Evolutionary conservation across 352 stramenopile species (phyloP).

Genomic region (Blastocystis sp.): DNA sequence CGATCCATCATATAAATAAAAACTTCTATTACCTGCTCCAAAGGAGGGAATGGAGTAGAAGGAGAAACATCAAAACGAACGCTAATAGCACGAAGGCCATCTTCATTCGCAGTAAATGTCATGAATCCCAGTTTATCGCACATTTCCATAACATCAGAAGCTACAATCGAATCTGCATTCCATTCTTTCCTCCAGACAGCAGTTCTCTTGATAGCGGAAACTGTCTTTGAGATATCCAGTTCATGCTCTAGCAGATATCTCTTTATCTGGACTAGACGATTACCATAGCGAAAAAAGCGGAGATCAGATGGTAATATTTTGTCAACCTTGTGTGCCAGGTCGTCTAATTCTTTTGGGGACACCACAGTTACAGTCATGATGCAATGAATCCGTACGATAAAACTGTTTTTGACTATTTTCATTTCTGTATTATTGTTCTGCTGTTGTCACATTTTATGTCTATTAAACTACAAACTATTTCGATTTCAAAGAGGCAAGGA

Average conservation of each 20-base stretch:
- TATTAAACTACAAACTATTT: too few species aligned
- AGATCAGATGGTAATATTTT: not conserved
- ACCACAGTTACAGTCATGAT: not conserved
- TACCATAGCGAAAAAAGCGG: not conserved
- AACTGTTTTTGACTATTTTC: too few species aligned
- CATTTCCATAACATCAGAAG: slow-evolving; percentile 11
- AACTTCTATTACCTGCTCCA: not conserved
- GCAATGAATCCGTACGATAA: too few species aligned
- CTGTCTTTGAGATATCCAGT: not conserved
- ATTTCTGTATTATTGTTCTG: too few species aligned
- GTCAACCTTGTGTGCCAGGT: slow-evolving; percentile 2
- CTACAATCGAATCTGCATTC: slow-evolving; percentile 29
- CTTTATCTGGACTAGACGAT: slow-evolving; percentile 29
- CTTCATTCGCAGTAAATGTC: not conserved
- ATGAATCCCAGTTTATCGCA: not conserved
- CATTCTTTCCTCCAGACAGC: not conserved
- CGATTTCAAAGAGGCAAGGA: too few species aligned
- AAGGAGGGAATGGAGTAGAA: not conserved
- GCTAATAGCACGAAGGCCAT: not conserved
- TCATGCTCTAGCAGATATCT: slow-evolving; percentile 32
- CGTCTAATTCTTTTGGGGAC: not conserved
- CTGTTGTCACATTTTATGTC: too few species aligned
- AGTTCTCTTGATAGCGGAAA: slow-evolving; percentile 37
- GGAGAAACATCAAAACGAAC: not conserved
- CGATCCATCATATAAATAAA: slow-evolving; percentile 7